phyloP scores from a whole-genome alignment of 2,329 filamentous ascomycete genomes.

The Zymoseptoria crescenta region DNA sequence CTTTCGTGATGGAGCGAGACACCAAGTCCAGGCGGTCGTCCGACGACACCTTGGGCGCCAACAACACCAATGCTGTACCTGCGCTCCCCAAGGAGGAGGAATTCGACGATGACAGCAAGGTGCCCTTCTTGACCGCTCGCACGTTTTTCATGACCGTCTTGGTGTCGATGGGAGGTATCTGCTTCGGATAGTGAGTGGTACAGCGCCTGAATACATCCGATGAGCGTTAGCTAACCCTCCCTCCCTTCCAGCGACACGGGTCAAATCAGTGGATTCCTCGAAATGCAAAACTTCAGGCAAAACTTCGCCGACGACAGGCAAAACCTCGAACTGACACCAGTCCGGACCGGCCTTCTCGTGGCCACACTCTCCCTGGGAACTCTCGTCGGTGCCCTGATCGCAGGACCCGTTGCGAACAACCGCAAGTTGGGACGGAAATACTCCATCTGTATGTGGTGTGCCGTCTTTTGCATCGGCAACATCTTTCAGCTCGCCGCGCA shows the following conservation, averaged over 20 bases:
- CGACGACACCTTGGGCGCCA: not conserved
- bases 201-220: no score
- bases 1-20: not conserved
- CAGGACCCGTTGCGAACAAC: constrained; percentile 52
- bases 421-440: constrained; percentile 48
- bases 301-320: constrained; percentile 44
- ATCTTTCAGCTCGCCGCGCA: constrained; percentile 55
- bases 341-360: constrained; percentile 54
- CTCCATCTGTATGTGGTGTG: constrained; percentile 53
- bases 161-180: constrained; percentile 28
- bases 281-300: constrained; percentile 48
- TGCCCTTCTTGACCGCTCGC: constrained; percentile 12
- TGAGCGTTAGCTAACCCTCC: not conserved
- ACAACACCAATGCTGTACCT: not conserved
- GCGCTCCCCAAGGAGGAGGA: constrained; percentile 5
- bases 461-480: constrained; percentile 56
- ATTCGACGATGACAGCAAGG: constrained; percentile 11
- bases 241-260: constrained; percentile 42
- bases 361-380: constrained; percentile 51
- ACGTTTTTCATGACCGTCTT: constrained; percentile 26
- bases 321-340: constrained; percentile 42
- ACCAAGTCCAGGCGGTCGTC: not conserved
- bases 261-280: constrained; percentile 53
- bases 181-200: constrained; percentile 25
- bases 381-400: constrained; percentile 48